These are phyloP conservation scores for Neolentinus lepideus DNA, from an alignment of 1,284 basidiomycete species.

Conservation along the genomic window DNA sequence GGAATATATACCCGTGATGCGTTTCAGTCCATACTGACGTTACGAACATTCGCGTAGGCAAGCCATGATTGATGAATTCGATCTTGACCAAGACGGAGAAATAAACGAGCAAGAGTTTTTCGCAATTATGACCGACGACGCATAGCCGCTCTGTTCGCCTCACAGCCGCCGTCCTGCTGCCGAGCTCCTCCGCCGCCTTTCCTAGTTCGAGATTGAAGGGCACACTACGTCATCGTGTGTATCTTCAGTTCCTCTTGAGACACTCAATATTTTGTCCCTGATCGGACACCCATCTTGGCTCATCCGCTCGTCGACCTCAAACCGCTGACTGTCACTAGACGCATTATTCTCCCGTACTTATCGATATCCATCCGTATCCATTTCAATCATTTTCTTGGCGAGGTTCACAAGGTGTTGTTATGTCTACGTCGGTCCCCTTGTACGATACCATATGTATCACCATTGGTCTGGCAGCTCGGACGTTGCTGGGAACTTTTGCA, in stretches of 20 bases:
- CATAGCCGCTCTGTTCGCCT: conserved; percentile 25
- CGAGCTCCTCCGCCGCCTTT: background rate
- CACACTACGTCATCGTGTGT: background rate
- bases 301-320: background rate
- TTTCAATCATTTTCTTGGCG: background rate
- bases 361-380: background rate
- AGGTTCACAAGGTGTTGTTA: background rate
- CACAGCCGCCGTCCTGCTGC: background rate
- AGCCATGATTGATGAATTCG: conserved; percentile 99
- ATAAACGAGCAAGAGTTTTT: conserved; percentile 94
- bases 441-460: background rate
- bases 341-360: background rate
- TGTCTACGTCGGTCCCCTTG: background rate
- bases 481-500: background rate
- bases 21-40: conserved; percentile 3
- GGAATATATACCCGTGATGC: conserved; percentile 9
- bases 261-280: background rate
- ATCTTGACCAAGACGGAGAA: conserved; percentile 97
- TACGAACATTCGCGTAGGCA: conserved; percentile 49
- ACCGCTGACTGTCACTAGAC: background rate
- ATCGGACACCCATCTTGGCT: background rate
- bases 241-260: background rate
- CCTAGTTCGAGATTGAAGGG: background rate
- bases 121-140: conserved; percentile 95
- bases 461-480: background rate